phyloP scores from a whole-genome alignment of 805 yeast species.

The Starmerella floris region DNA sequence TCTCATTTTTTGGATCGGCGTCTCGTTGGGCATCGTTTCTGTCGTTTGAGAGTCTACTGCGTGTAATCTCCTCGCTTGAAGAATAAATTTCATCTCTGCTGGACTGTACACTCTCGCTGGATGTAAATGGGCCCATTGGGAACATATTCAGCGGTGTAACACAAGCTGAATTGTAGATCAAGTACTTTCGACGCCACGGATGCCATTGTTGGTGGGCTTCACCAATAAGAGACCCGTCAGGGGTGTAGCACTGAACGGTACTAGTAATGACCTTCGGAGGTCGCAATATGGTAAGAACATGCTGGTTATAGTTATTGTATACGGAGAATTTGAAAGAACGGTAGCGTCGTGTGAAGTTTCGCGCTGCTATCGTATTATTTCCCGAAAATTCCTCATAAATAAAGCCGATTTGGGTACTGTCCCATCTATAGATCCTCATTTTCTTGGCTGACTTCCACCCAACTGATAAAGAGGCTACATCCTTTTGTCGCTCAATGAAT shows the following conservation, averaged over 20 bases:
- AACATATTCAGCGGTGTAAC: no score
- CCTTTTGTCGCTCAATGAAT: slow-evolving; percentile 77
- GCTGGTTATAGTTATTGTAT: slow-evolving; percentile 27
- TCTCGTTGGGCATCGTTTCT: no score
- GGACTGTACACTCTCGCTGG: no score
- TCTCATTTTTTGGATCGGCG: no score
- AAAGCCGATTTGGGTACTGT: slow-evolving; percentile 41
- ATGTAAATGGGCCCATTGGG: no score
- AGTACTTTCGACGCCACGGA: slow-evolving; percentile 79
- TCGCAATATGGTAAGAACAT: slow-evolving; percentile 43
- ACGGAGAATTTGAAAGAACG: slow-evolving; percentile 46
- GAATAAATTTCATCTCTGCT: no score
- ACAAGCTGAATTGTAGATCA: no score
- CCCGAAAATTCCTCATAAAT: slow-evolving; percentile 74
- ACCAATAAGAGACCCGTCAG: slow-evolving; percentile 50
- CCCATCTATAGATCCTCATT: not conserved
- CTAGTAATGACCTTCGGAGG: slow-evolving; percentile 85
- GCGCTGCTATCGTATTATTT: slow-evolving; percentile 49
- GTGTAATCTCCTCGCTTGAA: no score
- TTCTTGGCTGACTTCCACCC: slow-evolving; percentile 36
- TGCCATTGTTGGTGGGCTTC: slow-evolving; percentile 92
- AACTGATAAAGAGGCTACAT: slow-evolving; percentile 69
- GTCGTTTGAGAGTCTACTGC: no score
- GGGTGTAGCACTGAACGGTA: slow-evolving; percentile 60
- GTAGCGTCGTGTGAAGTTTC: slow-evolving; percentile 75